Base-by-base conservation (phyloP, 371 early-diverging fungal genomes). In the Haplosporangium sp. region DNA sequence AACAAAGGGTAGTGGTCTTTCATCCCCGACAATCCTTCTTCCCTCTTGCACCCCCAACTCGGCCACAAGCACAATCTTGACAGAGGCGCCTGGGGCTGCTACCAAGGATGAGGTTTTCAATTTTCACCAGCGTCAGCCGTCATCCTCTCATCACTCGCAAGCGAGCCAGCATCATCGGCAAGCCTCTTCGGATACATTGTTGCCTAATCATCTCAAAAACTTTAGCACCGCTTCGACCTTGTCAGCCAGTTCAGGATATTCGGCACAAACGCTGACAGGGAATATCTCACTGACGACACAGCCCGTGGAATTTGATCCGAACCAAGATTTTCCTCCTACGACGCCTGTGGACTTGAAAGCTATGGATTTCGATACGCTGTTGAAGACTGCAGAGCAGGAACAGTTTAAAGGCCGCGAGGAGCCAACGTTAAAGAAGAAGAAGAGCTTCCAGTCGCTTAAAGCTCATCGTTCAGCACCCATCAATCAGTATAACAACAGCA, bases 361-460 rank as follows among this genome's bases (percentile, higher is more conserved):
- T 2, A 72, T 77, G 79, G 79, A 77, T 51, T 72, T 77, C 47
- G 79, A 72, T 8, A 56, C 79, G 16, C 64, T 77, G 38, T 18
- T 77, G 54, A 63, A 48, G 48, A 66, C 72, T 7, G 79, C 79
- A 1, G 79, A 77, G 20, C 62, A 67, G 12, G 79, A 77, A 52
- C 79, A 77, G 37, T 64, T 55, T 46, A 67, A 61, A 38, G 68
- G 72, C 2, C 72, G 56, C 42, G 79, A 72, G 36, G 73, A 72
- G 36, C 61, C 64, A 18, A 72, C 59, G 16, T 4, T 60, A 41
- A 59, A 71, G 56, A 77, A 72, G 56, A 62, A 67, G 48, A 59
- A 61, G 42, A 59, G 55, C 18, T 63, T 59, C n/a, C 67, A 67
- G 13, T 42, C 55, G 36, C 45, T 57, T 42, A 60, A 64, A 40